Evolutionary conservation across 768 basidiomycete species (phyloP).

Genomic region (Sutorius australiensis): DNA sequence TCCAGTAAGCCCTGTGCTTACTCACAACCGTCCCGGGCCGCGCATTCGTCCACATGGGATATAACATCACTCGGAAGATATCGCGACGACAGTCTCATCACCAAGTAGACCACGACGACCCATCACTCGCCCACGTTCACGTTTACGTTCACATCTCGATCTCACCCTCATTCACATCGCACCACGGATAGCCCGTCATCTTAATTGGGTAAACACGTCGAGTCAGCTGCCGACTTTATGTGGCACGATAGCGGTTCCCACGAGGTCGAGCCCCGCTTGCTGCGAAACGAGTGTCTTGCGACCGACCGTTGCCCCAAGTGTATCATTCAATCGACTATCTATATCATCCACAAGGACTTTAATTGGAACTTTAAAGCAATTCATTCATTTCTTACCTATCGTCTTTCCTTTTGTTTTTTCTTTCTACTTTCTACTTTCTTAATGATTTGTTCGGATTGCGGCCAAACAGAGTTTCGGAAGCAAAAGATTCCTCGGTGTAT

Average conservation of each 20-base stretch:
- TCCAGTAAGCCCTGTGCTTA: conserved; percentile 50
- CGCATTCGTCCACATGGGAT: conserved; percentile 3
- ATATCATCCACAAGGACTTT: conserved; percentile 15
- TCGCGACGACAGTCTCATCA: conserved; percentile 11
- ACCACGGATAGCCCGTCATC: conserved; percentile 23
- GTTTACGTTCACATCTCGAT: conserved; percentile 14
- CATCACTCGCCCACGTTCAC: conserved; percentile 9
- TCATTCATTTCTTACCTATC: not conserved
- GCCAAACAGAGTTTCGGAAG: conserved; percentile 11
- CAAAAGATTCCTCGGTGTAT: conserved; percentile 14
- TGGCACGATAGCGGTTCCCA: not conserved
- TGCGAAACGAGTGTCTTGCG: conserved; percentile 11
- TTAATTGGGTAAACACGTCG: conserved; percentile 23
- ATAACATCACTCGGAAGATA: conserved; percentile 12
- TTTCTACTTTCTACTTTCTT: not conserved
- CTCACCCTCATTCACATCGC: conserved; percentile 16
- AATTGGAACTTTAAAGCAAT: conserved; percentile 11
- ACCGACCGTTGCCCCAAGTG: conserved; percentile 12
- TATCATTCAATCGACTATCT: conserved; percentile 18
- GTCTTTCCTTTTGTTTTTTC: not conserved
- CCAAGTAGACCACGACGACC: conserved; percentile 14
- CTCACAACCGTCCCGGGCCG: conserved; percentile 8
- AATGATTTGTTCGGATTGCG: conserved; percentile 14
- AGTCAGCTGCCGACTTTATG: conserved; percentile 8
- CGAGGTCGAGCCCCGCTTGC: not conserved